Percentiles rank a stretch among this genome's conserved stretches.
phyloP scores from a whole-genome alignment of 768 basidiomycete genomes.

The Sistotremastrum suecicum region DNA sequence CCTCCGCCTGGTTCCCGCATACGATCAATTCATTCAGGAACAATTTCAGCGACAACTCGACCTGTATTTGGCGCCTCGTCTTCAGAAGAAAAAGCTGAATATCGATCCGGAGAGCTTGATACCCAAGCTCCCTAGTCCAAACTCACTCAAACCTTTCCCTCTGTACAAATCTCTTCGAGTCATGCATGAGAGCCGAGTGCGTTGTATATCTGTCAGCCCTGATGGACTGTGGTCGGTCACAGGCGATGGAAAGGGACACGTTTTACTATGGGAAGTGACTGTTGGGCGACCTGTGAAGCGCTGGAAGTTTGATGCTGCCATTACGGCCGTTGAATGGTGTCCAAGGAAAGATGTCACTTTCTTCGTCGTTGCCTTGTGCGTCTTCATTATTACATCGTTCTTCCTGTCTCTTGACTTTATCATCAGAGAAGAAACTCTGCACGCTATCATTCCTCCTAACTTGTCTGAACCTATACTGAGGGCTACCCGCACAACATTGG shows the following conservation, averaged over 20 bases:
- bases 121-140: conserved; percentile 88
- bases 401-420: conserved; percentile 4
- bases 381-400: conserved; percentile 7
- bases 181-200: conserved; percentile 51
- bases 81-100: conserved; percentile 76
- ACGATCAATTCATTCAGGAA: conserved; percentile 83
- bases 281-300: conserved; percentile 79
- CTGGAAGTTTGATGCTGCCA: conserved; percentile 70
- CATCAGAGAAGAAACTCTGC: conserved; percentile 62
- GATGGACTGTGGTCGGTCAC: conserved; percentile 86
- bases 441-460: conserved; percentile 72
- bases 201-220: conserved; percentile 70
- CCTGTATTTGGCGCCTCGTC: conserved; percentile 88
- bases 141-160: conserved; percentile 88
- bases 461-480: conserved; percentile 42
- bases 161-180: conserved; percentile 66
- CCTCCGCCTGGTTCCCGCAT: conserved; percentile 84
- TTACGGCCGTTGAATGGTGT: conserved; percentile 88
- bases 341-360: conserved; percentile 71
- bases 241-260: conserved; percentile 78
- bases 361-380: conserved; percentile 71
- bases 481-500: conserved; percentile 47
- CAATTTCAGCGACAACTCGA: conserved; percentile 90
- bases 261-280: conserved; percentile 83
- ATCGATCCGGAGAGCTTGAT: conserved; percentile 86